Base-by-base conservation (phyloP, 1,284 basidiomycete genomes). In the Pterulicium gracile region DNA sequence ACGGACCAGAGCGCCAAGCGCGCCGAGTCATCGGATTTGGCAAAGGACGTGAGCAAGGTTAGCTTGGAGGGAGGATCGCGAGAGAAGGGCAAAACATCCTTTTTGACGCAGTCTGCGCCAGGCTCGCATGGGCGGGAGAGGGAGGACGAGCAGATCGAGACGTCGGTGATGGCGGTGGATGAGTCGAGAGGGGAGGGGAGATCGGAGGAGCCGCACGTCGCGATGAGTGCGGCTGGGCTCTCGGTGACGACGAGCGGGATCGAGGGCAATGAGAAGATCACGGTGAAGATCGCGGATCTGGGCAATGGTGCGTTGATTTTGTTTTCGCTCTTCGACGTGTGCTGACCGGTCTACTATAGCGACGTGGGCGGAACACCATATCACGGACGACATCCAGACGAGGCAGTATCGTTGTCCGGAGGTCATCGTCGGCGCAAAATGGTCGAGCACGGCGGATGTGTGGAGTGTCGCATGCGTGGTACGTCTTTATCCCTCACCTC, bases 251-350 rank as follows among this genome's bases (percentile, higher is more conserved):
- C 59, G 5, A 42, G 47, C 10, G 57, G 56, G 15, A 47, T 58
- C 4, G 64, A 67, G 44, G 53, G 58, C n/a, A 46, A 51, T 42
- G 93, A 97, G 63, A 81, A 84, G 59, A 96, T 98, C 54, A 98
- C 94, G 2, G 96, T 98, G 52, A 98, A 98, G 74, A 98, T 98
- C 61, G 95, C 95, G 24, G 96, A 98, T 72, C 67, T 98, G 47
- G 95, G 93, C 17, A 96, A 97, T 62, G 88, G 83, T 84, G 51
- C 35, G 77, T 60, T 36, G 43, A 43, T 19, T 34, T 44, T 24
- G 22, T 49, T 52, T 41, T 47, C 47, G 48, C 48, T 49, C 36
- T 13, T 39, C 15, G n/a, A 7, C 36, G 5, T 39, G n/a, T 39
- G 7, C 5, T 39, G 7, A 39, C 15, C 15, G 27, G 10, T 15